A percentile compares a stretch with the other conserved stretches of the same genome.
Conservation (phyloP, 2,329 filamentous ascomycete species). For the Dactylellina cionopaga region DNA sequence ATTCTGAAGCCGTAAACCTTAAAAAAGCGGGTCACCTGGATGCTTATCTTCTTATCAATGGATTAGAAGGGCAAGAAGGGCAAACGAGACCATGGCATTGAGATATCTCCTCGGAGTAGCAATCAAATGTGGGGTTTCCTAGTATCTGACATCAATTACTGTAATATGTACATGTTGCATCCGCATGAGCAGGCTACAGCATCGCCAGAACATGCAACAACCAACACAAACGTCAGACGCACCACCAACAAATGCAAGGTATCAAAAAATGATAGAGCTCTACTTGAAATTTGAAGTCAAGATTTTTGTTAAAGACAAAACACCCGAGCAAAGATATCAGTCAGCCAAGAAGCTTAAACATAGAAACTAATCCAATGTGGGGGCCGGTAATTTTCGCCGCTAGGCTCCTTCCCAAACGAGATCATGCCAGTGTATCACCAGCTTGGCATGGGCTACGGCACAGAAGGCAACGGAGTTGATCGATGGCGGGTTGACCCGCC, state of each 20-base stretch:
- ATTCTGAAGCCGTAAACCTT: background rate
- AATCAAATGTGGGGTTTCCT: background rate
- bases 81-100: background rate
- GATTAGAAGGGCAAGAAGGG: no score
- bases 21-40: background rate
- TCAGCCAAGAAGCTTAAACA: conserved; percentile 5
- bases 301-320: background rate
- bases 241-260: background rate
- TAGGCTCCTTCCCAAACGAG: conserved; percentile 34
- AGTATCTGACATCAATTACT: background rate
- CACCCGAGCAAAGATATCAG: background rate
- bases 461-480: conserved; percentile 38
- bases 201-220: conserved; percentile 19
- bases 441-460: conserved; percentile 48
- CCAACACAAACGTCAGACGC: conserved; percentile 7
- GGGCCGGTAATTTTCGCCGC: conserved; percentile 38
- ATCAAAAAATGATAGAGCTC: background rate
- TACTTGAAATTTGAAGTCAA: background rate
- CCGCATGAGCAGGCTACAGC: background rate
- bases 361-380: conserved; percentile 2
- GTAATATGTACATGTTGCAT: no score
- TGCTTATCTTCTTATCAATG: conserved; percentile 21
- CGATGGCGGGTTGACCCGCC: conserved; percentile 30
- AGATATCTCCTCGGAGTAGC: conserved; percentile 22
- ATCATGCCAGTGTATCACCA: conserved; percentile 5